Evolutionary conservation across 306 rosid species (phyloP), one percentile per base, ranked within the genome.

Genomic region (Arachis hypogaea): DNA sequence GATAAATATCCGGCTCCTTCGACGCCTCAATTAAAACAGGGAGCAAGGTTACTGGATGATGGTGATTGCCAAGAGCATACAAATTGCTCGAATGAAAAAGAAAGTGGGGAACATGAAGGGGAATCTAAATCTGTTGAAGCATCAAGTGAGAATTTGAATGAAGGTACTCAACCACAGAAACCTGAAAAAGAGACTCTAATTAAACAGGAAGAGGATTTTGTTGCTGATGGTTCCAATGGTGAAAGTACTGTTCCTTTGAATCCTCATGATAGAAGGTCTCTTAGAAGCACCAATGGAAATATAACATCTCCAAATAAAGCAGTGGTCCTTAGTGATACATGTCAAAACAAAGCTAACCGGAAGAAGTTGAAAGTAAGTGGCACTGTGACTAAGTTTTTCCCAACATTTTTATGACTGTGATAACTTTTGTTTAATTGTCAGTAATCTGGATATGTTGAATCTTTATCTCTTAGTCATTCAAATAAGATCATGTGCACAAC

Each of bases 1-100:
- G 97, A 94, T 74, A 89, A 87, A 86, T 95, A 88, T 76, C 98
- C 99, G 2, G 98, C 99, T 80, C 99, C 99, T 68, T 95, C 98
- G 41, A 95, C 96, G 45, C 99, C 98, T 11, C 99, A 95, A 66
- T 82, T 90, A 65, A 82, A 88, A 59, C 98, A 89, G 7, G 99
- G 90, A 29, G 79, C 79, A n/a, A 74, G 97, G 61, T 80, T 86
- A 75, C 69, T 90, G 62, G 96, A 88, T 72, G 96, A 88, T 79
- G 92, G 93, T 7, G 99, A 92, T 84, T 90, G 93, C 86, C 96
- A 87, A 61, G 96, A 95, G 56, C 97, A 90, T 76, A 84, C 87
- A 59, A 89, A 85, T 78, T 84, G 78, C 78, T 76, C 82, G 44
- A 40, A 77, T 46, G 98, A 82, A 80, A 94, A 91, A 72, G 98